Conservation (phyloP, 2,329 filamentous ascomycete genomes). For the Fusarium neocosmosporiellum region DNA sequence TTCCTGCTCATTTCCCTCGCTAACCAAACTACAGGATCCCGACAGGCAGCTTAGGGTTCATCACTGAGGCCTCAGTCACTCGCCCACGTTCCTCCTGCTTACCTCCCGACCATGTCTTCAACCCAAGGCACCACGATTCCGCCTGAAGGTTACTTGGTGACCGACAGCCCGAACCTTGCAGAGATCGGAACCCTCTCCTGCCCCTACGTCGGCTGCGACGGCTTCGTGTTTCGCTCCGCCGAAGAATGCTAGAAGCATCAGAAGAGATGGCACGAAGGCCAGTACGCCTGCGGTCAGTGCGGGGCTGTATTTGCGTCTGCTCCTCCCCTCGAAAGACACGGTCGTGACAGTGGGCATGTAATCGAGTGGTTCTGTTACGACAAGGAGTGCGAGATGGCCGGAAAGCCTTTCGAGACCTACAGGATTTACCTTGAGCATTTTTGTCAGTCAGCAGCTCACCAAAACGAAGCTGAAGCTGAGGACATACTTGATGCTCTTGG, state of each 20-base stretch:
- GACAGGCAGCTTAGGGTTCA: not conserved
- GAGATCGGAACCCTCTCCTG: conserved; percentile 34
- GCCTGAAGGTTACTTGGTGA: conserved; percentile 24
- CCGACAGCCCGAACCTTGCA: conserved; percentile 13
- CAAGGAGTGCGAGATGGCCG: conserved; percentile 5
- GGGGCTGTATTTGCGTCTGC: conserved; percentile 34
- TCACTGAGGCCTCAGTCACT: not conserved
- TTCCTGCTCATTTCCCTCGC: not conserved
- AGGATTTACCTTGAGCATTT: conserved; percentile 16
- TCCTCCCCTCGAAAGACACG: conserved; percentile 36
- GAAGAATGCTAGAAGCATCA: conserved; percentile 42
- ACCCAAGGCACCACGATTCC: not conserved
- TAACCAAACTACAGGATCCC: not conserved
- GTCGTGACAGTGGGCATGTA: conserved; percentile 10
- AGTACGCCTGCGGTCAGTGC: conserved; percentile 39
- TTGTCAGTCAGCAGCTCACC: conserved; percentile 6
- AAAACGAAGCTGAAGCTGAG: not conserved
- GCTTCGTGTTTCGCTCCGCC: conserved; percentile 28
- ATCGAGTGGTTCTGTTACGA: conserved; percentile 21
- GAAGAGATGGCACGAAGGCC: conserved; percentile 36
- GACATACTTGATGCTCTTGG: not conserved
- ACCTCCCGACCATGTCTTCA: not conserved
- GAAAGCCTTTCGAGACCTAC: conserved; percentile 4
- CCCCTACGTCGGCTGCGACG: conserved; percentile 43
- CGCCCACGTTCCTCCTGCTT: not conserved